Base-by-base conservation (phyloP, 129 eudicot genomes). In the Cynara cardunculus region DNA sequence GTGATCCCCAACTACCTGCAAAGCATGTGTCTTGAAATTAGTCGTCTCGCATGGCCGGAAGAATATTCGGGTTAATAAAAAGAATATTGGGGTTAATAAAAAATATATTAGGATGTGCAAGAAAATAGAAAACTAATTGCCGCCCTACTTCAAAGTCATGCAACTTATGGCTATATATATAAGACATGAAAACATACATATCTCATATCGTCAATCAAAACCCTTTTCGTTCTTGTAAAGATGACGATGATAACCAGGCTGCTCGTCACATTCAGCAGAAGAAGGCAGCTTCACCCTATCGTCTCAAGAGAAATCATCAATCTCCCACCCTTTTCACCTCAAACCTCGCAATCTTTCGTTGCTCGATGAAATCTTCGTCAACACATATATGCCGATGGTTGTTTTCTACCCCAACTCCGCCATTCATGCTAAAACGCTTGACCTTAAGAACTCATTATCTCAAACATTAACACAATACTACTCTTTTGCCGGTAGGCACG, bases 311-410 rank as follows among this genome's bases (percentile, higher is more conserved):
- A 78, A n/a, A 67, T 19, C 75, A 49, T 78, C 28, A 77, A 66
- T 79, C 82, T 28, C 82, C 83, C 2, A 83, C 32, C 86, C 86
- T 73, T 78, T 59, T 7, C 46, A 65, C 3, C 71, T 73, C 28
- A 25, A 66, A 27, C 25, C 72, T 4, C 19, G 66, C 31, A 22
- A 84, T 72, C 71, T 84, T 31, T 77, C 80, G 3, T 4, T 14
- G 2, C 21, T 71, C 13, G 83, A 78, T 78, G 76, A 77, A 73
- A 10, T 53, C 39, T 0, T 27, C 0, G 0, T 49, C 0, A 26
- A 78, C 21, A 9, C 37, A 30, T 78, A 28, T 8, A 0, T 25
- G 0, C 87, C 87, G 2, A 19, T 49, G 26, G 74, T 84, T 26
- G 56, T 21, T 13, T 84, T 84, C 80, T 84, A 78, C 53, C 87